Evolutionary conservation across 352 stramenopile genomes (phyloP), one percentile per base, ranked within the genome.

Genomic region (Aphanomyces euteiches): DNA sequence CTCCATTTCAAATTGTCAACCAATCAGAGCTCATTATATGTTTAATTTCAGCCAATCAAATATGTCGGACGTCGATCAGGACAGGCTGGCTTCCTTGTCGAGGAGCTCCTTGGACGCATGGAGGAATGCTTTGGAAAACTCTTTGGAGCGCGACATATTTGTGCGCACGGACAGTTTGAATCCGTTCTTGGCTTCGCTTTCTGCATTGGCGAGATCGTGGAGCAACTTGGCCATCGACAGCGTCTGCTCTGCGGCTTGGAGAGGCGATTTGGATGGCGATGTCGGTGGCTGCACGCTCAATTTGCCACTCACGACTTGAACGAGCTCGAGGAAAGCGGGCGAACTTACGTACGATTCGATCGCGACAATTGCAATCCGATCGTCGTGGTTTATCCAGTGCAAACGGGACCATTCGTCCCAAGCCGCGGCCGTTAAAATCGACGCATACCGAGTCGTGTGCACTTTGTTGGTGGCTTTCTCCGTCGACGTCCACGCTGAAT

Each of bases 161-260:
- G 83, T 57, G 1, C 84, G 78, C 6, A 88, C 75, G 0, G 85
- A 92, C 10, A 92, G 74, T 45, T 82, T 78, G 63, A 84, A 84
- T 66, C 83, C 85, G 41, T 80, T 75, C 17, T 78, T 83, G 7
- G 80, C 83, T 56, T 92, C 85, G 41, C 69, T 83, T 72, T 90
- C 85, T 47, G 83, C 83, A 7, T 78, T 89, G 34, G 83, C 83
- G 28, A 89, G 69, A 21, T 93, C 81, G 60, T 93, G 82, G 37
- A 92, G 75, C 57, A 92, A 61, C 59, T 90, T 90, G 57, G 83
- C 80, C 79, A 92, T 90, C n/a, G 72, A 76, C 6, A 92, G 76
- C 39, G 81, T 91, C 61, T 93, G 82, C 53, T 90, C 83, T 0
- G 83, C 85, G 1, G 75, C 84, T 47, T 89, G 78, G 1, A 70